Conservation (phyloP, 2,329 filamentous ascomycete genomes). For the Madurella fahalii region DNA sequence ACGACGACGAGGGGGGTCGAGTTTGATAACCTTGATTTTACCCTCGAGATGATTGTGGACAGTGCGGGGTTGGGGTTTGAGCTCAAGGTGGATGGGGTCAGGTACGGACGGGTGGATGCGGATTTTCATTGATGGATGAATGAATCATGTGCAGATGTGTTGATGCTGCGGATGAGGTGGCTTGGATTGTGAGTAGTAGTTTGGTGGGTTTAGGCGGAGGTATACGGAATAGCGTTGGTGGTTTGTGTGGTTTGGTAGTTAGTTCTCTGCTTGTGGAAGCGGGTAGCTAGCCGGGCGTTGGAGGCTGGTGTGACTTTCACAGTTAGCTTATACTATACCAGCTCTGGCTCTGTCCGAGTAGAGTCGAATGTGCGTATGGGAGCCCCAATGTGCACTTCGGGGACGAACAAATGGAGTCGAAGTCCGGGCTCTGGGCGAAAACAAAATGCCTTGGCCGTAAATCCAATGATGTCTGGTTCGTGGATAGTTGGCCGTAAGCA, state of each 20-base stretch:
- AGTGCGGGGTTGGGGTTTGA: slow-evolving; percentile 74
- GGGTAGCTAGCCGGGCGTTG: slow-evolving; percentile 1
- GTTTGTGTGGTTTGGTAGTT: background rate
- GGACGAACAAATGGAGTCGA: no score
- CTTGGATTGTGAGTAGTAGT: background rate
- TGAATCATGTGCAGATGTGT: background rate
- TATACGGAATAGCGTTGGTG: background rate
- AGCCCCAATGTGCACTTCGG: no score
- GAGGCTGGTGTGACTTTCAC: background rate
- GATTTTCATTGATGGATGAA: slow-evolving; percentile 56
- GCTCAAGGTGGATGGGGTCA: slow-evolving; percentile 70
- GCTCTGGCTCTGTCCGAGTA: background rate
- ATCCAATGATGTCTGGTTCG: no score
- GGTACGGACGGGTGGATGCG: slow-evolving; percentile 72
- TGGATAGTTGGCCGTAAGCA: no score
- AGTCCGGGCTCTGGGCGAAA: no score
- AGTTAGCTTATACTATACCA: no score
- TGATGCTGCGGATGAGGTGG: background rate
- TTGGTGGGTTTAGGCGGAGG: background rate
- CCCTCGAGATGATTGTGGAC: slow-evolving; percentile 77
- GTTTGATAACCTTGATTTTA: slow-evolving; percentile 79
- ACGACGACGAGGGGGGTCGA: slow-evolving; percentile 76
- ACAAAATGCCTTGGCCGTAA: no score
- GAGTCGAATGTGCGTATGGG: background rate
- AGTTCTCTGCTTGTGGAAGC: background rate